Conservation (phyloP, 805 yeast genomes). For the Kodamaea fukazawae region DNA sequence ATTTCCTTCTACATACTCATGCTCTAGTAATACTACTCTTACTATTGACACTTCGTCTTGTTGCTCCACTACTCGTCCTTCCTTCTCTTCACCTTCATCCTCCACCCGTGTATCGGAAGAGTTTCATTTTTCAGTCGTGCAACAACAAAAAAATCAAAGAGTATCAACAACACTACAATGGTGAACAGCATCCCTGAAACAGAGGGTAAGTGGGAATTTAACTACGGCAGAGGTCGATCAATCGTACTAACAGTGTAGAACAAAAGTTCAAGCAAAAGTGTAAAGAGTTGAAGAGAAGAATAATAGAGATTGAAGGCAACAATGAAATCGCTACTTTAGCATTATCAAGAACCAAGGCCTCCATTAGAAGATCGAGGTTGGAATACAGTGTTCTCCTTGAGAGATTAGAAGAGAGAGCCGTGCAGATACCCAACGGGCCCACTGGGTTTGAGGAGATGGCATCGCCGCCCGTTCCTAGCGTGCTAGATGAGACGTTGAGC, state of each 20-base stretch:
- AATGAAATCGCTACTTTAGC: constrained; percentile 77
- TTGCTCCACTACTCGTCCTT: no score
- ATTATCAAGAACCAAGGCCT: constrained; percentile 69
- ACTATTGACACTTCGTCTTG: no score
- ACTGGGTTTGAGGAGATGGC: constrained; percentile 34
- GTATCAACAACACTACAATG: constrained; percentile 3
- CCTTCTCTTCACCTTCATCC: no score
- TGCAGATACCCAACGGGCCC: constrained; percentile 25
- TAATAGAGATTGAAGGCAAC: constrained; percentile 68
- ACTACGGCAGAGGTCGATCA: neutral
- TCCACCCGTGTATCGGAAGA: no score
- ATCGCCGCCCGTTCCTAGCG: constrained; percentile 39
- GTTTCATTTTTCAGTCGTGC: constrained; percentile 1
- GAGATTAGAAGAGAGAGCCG: constrained; percentile 61
- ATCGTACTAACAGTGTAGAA: constrained; percentile 1
- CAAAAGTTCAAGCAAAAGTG: constrained; percentile 60
- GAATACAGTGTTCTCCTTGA: constrained; percentile 83
- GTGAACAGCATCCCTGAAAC: constrained; percentile 27
- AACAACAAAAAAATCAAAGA: constrained; percentile 1
- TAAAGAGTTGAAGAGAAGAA: constrained; percentile 64
- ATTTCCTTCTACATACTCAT: no score
- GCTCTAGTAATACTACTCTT: no score
- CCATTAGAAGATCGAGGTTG: constrained; percentile 73
- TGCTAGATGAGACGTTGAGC: constrained; percentile 31
- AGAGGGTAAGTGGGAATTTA: constrained; percentile 33